Percentiles rank a stretch among this genome's conserved stretches.
These are phyloP conservation scores for Croton laevigatus DNA, from an alignment of 441 rosid genomes.

Conservation along the genomic window DNA sequence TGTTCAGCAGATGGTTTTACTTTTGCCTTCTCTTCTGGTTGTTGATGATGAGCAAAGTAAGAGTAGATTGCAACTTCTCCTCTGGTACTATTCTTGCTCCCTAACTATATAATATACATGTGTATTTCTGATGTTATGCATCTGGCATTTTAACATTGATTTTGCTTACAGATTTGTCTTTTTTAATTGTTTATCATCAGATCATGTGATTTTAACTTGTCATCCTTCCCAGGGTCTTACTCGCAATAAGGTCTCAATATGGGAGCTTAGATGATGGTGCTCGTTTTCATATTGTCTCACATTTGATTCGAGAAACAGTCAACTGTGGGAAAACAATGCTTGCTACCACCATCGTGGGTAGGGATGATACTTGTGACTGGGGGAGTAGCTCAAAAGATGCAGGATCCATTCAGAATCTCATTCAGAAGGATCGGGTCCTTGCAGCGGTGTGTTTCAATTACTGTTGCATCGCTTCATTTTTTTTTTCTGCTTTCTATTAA, in stretches of 20 bases:
- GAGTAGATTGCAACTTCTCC: conserved; percentile 88
- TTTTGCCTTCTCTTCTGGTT: conserved; percentile 77
- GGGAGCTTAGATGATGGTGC: conserved; percentile 89
- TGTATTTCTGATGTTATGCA: conserved; percentile 12
- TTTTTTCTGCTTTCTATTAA: background rate
- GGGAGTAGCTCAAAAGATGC: conserved; percentile 66
- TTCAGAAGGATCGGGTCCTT: conserved; percentile 92
- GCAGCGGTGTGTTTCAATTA: conserved; percentile 53
- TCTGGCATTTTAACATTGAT: background rate
- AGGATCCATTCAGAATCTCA: conserved; percentile 69
- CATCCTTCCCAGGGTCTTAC: conserved; percentile 67
- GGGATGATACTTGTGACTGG: conserved; percentile 68
- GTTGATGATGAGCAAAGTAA: conserved; percentile 95
- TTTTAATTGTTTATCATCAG: conserved; percentile 18
- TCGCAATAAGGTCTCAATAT: conserved; percentile 75
- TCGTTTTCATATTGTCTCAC: conserved; percentile 93
- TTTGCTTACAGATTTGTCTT: conserved; percentile 7
- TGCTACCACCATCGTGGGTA: conserved; percentile 70
- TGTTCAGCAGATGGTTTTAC: conserved; percentile 82
- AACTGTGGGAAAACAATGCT: conserved; percentile 85
- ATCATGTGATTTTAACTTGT: conserved; percentile 23
- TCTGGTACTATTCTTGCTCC: conserved; percentile 51
- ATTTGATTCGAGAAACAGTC: conserved; percentile 88
- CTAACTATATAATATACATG: conserved; percentile 4
- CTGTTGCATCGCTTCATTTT: background rate